Evolutionary conservation across 73 alveolate species (phyloP).

Genomic region (Blepharisma stoltei): DNA sequence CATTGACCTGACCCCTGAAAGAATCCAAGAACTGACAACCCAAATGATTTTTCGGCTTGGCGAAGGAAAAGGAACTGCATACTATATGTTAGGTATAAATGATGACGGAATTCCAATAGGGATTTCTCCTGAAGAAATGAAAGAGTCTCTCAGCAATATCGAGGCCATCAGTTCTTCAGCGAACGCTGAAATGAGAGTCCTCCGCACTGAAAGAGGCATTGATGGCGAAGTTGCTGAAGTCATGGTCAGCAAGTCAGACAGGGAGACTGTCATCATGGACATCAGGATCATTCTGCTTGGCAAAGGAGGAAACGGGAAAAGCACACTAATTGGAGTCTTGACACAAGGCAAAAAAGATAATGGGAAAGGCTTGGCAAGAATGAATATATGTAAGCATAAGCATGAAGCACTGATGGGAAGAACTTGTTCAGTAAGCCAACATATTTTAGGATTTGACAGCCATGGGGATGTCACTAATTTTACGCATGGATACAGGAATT

Average conservation of each 20-base stretch:
- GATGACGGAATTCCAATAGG: constrained; percentile 95
- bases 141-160: constrained; percentile 74
- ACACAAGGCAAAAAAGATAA: constrained; percentile 79
- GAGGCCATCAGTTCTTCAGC: constrained; percentile 73
- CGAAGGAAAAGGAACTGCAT: constrained; percentile 95
- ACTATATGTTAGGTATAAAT: constrained; percentile 91
- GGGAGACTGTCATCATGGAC: constrained; percentile 68
- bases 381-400: constrained; percentile 76
- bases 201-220: constrained; percentile 56
- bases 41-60: constrained; percentile 80
- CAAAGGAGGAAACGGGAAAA: constrained; percentile 79
- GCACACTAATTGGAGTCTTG: constrained; percentile 86
- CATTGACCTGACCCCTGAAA: constrained; percentile 64
- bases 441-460: constrained; percentile 90
- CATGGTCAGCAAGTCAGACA: constrained; percentile 70
- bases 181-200: constrained; percentile 67
- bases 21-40: constrained; percentile 79
- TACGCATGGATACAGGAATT: constrained; percentile 5
- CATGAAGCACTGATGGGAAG: constrained; percentile 83
- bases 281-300: constrained; percentile 84
- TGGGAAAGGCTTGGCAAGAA: constrained; percentile 90
- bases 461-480: constrained; percentile 83
- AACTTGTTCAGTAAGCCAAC: constrained; percentile 83
- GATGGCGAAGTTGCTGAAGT: constrained; percentile 88
- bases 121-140: constrained; percentile 80